Evolutionary conservation across 805 yeast genomes (phyloP).

Genomic region (Yarrowia deformans): DNA sequence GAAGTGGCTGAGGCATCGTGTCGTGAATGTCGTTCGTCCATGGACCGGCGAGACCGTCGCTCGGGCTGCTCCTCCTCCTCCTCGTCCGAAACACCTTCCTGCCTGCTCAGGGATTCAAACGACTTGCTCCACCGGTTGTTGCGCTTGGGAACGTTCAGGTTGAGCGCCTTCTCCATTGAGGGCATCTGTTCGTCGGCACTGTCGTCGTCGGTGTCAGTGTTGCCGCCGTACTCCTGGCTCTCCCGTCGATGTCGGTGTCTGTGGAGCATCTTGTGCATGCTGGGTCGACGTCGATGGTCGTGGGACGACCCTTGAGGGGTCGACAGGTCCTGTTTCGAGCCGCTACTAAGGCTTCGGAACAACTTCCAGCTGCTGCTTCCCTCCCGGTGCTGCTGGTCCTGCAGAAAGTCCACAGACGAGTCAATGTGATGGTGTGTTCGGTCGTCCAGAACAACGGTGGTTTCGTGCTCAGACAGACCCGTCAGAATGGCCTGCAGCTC

Average conservation of each 20-base stretch:
- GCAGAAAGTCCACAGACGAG: constrained; percentile 52
- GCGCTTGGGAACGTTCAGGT: constrained; percentile 20
- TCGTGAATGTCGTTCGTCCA: constrained; percentile 14
- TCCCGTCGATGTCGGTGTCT: constrained; percentile 16
- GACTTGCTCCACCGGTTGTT: constrained; percentile 34
- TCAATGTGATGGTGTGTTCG: constrained; percentile 47
- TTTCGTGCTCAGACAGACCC: constrained; percentile 49
- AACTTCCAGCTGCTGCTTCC: constrained; percentile 40
- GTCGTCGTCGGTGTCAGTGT: constrained; percentile 17
- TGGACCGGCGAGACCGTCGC: constrained; percentile 23
- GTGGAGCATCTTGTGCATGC: constrained; percentile 31
- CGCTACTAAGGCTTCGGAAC: constrained; percentile 29
- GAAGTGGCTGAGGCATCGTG: constrained; percentile 4
- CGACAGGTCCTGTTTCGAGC: constrained; percentile 14
- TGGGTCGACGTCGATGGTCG: background rate
- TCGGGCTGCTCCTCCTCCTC: constrained; percentile 16
- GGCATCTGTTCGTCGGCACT: constrained; percentile 14
- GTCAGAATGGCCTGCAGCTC: constrained; percentile 50
- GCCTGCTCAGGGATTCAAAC: constrained; percentile 16
- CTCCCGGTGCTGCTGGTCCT: constrained; percentile 47
- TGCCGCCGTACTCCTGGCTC: constrained; percentile 22
- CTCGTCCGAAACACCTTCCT: constrained; percentile 30
- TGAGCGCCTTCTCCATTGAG: constrained; percentile 1
- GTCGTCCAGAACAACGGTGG: constrained; percentile 49
- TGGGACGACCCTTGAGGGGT: background rate